These are phyloP conservation scores for Mucor circinelloides DNA, from an alignment of 371 early-diverging fungal species.

Conservation along the genomic window DNA sequence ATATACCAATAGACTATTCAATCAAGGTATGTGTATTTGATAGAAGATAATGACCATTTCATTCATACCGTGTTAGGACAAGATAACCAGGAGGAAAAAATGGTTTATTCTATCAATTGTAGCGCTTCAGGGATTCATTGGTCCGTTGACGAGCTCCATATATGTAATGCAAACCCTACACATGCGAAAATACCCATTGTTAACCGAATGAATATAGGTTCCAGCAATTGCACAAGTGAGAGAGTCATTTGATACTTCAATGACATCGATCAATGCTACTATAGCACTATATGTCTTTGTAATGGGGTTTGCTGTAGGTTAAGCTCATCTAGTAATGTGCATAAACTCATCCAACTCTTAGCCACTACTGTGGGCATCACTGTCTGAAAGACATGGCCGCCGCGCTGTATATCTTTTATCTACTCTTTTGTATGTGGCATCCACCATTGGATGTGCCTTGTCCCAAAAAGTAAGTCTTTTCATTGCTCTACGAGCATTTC, in stretches of 20 bases:
- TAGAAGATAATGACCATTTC: background rate
- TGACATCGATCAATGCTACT: constrained; percentile 44
- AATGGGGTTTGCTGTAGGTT: constrained; percentile 42
- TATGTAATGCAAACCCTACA: constrained; percentile 28
- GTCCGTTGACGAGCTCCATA: constrained; percentile 50
- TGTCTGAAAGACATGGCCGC: constrained; percentile 70
- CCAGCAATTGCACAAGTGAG: constrained; percentile 48
- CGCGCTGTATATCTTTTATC: constrained; percentile 65
- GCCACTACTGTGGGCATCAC: constrained; percentile 72
- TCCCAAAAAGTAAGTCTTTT: constrained; percentile 57
- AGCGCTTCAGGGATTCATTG: constrained; percentile 51
- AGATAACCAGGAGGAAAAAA: constrained; percentile 21
- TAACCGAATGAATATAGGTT: constrained; percentile 20
- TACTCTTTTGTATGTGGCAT: constrained; percentile 55
- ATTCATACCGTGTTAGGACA: background rate
- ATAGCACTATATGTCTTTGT: constrained; percentile 47
- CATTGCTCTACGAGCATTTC: constrained; percentile 65
- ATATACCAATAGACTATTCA: background rate
- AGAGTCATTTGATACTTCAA: constrained; percentile 31
- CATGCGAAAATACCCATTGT: background rate
- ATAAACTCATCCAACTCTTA: constrained; percentile 5
- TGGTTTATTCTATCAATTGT: constrained; percentile 47
- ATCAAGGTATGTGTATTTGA: constrained; percentile 1
- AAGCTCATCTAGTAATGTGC: background rate
- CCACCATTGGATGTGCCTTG: constrained; percentile 69